phyloP scores from a whole-genome alignment of 371 early-diverging fungal genomes.

The Basidiobolus meristosporus region DNA sequence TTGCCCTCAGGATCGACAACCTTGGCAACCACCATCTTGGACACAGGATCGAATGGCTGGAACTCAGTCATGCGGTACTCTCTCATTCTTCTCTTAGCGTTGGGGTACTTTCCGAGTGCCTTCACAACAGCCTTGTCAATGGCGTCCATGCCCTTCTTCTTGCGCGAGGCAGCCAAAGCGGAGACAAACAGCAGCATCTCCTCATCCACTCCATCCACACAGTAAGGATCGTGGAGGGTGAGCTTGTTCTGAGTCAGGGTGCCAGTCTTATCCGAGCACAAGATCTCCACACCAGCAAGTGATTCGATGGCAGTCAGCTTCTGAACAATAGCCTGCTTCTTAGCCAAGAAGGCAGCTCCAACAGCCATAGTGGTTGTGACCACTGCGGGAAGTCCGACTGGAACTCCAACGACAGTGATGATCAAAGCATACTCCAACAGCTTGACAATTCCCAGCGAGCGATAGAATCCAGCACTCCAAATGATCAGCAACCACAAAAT shows the following conservation, averaged over 20 bases:
- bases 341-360: conserved; percentile 75
- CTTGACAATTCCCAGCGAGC: background rate
- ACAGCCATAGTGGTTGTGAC: conserved; percentile 91
- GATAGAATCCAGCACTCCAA: background rate
- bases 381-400: conserved; percentile 86
- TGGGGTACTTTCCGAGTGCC: conserved; percentile 7
- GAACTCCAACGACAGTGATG: conserved; percentile 82
- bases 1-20: conserved; percentile 1
- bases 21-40: background rate
- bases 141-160: conserved; percentile 50
- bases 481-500: conserved; percentile 11
- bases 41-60: conserved; percentile 8
- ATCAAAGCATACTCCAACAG: conserved; percentile 18
- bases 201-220: conserved; percentile 28
- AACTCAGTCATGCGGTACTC: conserved; percentile 29
- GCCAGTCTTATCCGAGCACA: conserved; percentile 94
- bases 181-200: conserved; percentile 35
- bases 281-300: conserved; percentile 78
- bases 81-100: no score
- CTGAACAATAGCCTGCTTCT: conserved; percentile 84
- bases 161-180: conserved; percentile 30
- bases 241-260: conserved; percentile 87
- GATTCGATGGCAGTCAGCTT: conserved; percentile 83
- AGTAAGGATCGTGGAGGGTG: conserved; percentile 37
- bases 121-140: conserved; percentile 51